phyloP scores from a whole-genome alignment of 208 protist genomes.

The Porcisia deanei region DNA sequence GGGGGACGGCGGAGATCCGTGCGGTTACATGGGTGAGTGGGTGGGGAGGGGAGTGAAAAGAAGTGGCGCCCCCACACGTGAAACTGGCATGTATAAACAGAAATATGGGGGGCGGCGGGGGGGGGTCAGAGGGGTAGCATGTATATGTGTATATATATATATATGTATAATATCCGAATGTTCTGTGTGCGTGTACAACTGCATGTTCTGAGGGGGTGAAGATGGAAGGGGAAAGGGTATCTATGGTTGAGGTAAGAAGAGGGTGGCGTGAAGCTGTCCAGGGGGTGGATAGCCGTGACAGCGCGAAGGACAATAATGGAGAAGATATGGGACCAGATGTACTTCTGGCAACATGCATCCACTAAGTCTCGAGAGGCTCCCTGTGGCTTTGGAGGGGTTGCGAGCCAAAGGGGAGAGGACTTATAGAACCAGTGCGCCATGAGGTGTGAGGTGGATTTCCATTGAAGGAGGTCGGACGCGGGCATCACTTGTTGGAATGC shows the following conservation, averaged over 20 bases:
- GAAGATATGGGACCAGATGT: background rate
- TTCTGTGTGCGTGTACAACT: no score
- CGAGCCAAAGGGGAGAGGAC: background rate
- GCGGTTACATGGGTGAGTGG: no score
- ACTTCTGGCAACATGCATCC: background rate
- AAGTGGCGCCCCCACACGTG: background rate
- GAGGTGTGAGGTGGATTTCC: background rate
- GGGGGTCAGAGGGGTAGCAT: background rate
- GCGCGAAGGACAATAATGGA: background rate
- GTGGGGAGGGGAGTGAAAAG: background rate
- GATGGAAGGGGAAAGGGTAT: background rate
- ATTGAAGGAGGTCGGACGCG: background rate
- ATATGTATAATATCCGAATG: no score
- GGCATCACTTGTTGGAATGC: background rate
- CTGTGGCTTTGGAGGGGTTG: background rate
- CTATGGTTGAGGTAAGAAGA: background rate
- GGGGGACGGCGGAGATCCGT: background rate
- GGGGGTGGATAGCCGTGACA: background rate
- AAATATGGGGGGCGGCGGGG: background rate
- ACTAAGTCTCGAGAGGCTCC: background rate
- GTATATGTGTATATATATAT: no score
- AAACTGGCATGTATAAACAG: background rate
- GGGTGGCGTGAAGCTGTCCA: background rate
- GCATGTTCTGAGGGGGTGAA: background rate
- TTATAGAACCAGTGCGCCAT: background rate